Evolutionary conservation across 2,329 filamentous ascomycete genomes (phyloP).

Genomic region (Cladophialophora bantiana): DNA sequence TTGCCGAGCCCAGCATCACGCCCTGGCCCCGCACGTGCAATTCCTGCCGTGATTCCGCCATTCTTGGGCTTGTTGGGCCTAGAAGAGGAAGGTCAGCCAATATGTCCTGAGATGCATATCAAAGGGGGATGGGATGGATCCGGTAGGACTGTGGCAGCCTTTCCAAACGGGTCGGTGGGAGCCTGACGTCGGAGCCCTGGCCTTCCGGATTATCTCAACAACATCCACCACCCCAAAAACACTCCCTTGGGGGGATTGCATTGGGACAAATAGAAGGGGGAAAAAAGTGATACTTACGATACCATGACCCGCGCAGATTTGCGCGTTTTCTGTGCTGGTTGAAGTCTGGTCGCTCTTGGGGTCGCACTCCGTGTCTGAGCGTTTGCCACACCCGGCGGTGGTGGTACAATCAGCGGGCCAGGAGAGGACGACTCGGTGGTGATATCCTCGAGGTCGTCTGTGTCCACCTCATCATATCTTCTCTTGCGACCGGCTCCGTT

Average conservation of each 20-base stretch:
- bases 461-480: conserved; percentile 39
- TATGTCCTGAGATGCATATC: conserved; percentile 1
- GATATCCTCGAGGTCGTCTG: conserved; percentile 39
- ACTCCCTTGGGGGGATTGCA: background rate
- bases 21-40: conserved; percentile 40
- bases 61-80: conserved; percentile 42
- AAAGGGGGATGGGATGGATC: background rate
- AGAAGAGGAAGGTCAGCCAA: conserved; percentile 22
- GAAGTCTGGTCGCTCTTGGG: conserved; percentile 47
- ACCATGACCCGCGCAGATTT: conserved; percentile 70
- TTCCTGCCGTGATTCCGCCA: conserved; percentile 39
- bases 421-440: conserved; percentile 43
- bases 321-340: conserved; percentile 65
- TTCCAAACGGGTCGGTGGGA: background rate
- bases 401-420: conserved; percentile 39
- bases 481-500: conserved; percentile 41
- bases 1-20: conserved; percentile 34
- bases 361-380: conserved; percentile 40
- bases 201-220: conserved; percentile 1
- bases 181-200: background rate
- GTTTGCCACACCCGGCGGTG: conserved; percentile 62
- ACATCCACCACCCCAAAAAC: background rate
- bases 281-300: conserved; percentile 55
- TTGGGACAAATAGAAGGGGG: conserved; percentile 11
- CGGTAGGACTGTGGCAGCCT: background rate